Conservation (phyloP, 2,329 filamentous ascomycete species). For the Aspergillus candidus region DNA sequence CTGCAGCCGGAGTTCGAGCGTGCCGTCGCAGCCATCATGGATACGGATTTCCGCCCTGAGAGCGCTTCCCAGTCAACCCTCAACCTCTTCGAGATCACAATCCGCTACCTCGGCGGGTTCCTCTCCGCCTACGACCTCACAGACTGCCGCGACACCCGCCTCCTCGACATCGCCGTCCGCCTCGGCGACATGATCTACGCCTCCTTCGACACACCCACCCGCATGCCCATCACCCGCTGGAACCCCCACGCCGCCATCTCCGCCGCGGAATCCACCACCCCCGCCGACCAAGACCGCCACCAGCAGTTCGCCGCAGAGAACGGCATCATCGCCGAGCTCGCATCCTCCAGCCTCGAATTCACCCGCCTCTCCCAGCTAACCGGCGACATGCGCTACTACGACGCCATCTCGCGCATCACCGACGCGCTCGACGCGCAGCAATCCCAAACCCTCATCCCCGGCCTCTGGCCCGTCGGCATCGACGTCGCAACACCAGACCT, state of each 20-base stretch:
- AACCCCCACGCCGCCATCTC: slow-evolving; percentile 49
- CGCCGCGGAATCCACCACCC: no score
- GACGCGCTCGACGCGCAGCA: slow-evolving; percentile 68
- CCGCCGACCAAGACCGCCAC: slow-evolving; percentile 35
- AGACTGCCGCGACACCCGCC: slow-evolving; percentile 56
- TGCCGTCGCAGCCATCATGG: slow-evolving; percentile 58
- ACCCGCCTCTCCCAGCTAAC: slow-evolving; percentile 80
- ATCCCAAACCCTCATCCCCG: slow-evolving; percentile 59
- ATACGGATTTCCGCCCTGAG: slow-evolving; percentile 69
- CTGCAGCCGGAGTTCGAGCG: slow-evolving; percentile 69
- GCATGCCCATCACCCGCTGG: slow-evolving; percentile 77
- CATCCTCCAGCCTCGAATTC: slow-evolving; percentile 77
- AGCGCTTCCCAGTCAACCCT: slow-evolving; percentile 62
- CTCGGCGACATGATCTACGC: slow-evolving; percentile 73
- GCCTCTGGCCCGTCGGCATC: slow-evolving; percentile 69
- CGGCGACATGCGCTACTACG: slow-evolving; percentile 71
- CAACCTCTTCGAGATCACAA: slow-evolving; percentile 84
- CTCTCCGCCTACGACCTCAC: slow-evolving; percentile 78
- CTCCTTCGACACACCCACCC: slow-evolving; percentile 80
- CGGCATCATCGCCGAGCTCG: slow-evolving; percentile 58
- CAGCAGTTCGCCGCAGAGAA: neutral
- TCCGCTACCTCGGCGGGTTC: slow-evolving; percentile 78
- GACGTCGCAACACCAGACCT: slow-evolving; percentile 43
- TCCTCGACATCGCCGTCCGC: slow-evolving; percentile 69
- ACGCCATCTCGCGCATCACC: slow-evolving; percentile 76